These are phyloP conservation scores for Rhytidiadelphus loreus DNA, from an alignment of 225 moss, liverwort and hornwort genomes.

Conservation along the genomic window DNA sequence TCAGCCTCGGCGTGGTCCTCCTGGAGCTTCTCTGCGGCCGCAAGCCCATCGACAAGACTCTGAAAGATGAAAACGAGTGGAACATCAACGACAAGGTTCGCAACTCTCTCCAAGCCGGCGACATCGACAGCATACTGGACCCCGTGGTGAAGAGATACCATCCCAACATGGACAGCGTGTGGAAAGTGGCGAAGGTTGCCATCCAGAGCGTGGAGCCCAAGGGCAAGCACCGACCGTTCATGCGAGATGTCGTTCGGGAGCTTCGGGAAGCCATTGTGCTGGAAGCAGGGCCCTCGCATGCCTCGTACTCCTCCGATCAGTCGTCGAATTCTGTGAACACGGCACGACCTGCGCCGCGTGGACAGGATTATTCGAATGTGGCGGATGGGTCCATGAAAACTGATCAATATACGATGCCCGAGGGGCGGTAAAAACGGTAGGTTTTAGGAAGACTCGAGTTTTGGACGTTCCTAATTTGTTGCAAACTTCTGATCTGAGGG, in stretches of 20 bases:
- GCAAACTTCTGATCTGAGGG: not conserved
- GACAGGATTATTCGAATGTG: not conserved
- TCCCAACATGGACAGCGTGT: slow-evolving; percentile 18
- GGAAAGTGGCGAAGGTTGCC: slow-evolving; percentile 29
- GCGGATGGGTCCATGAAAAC: not conserved
- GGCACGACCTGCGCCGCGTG: not conserved
- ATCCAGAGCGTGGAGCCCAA: slow-evolving; percentile 23
- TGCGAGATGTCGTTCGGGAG: slow-evolving; percentile 20
- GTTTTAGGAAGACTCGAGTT: not conserved
- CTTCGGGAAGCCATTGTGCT: slow-evolving; percentile 14
- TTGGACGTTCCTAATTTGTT: not conserved
- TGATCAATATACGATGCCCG: not conserved
- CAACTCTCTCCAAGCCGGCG: not conserved
- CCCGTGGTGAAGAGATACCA: not conserved
- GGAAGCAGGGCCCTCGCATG: not conserved
- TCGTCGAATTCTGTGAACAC: not conserved
- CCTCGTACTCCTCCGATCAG: not conserved
- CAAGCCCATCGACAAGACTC: slow-evolving; percentile 8
- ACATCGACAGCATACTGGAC: slow-evolving; percentile 19
- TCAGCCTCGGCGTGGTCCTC: slow-evolving; percentile 47
- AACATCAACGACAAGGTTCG: slow-evolving; percentile 11
- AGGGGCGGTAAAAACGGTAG: not conserved
- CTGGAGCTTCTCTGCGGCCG: slow-evolving; percentile 29
- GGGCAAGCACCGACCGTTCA: slow-evolving; percentile 7
- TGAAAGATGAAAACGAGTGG: not conserved